Evolutionary conservation across 2,329 filamentous ascomycete species (phyloP), one percentile per base, ranked within the genome.

Genomic region (Aspergillus sp.): DNA sequence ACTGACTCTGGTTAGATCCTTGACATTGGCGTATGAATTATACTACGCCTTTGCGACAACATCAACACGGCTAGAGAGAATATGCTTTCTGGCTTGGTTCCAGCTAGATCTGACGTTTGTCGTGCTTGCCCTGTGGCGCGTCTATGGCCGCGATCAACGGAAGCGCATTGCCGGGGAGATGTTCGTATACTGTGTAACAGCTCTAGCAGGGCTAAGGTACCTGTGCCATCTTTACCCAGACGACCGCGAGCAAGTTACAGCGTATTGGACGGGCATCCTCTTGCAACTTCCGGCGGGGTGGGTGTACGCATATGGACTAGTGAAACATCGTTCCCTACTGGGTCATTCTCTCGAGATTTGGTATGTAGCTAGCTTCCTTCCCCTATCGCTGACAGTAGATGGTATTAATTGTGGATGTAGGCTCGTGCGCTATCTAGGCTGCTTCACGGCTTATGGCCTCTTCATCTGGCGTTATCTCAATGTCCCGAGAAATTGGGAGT

Each of bases 391-490:
- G 9, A 8, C 11, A 4, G 26, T 11, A 4, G 9, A 3, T 9
- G 2, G 3, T 30, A 11, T 30, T 30, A 30, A 30, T 30, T 24
- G 9, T 30, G 26, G 0, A 1, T 30, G 1, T 26, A 64, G 63
- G 63, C 17, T 65, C 2, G 60, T 59, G 9, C 57, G 61, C 5
- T 65, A 65, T 26, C 34, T 64, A 30, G 62, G 63, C 36, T 65
- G 63, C 41, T 63, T 53, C 30, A 54, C 59, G 2, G 63, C 63
- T 3, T 65, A 65, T 34, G 63, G 60, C 2, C 62, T 65, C 11
- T 65, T 65, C 18, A 48, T 62, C 51, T 64, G 63, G 63, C 50
- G 62, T 1, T 65, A 65, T 44, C 53, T 58, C 24, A 64, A 65
- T 32, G 48, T 65, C 3, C 63, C 63, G 5, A 49, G 61, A 47